Conservation (phyloP, 2,329 filamentous ascomycete species). For the Colletotrichum sp. region DNA sequence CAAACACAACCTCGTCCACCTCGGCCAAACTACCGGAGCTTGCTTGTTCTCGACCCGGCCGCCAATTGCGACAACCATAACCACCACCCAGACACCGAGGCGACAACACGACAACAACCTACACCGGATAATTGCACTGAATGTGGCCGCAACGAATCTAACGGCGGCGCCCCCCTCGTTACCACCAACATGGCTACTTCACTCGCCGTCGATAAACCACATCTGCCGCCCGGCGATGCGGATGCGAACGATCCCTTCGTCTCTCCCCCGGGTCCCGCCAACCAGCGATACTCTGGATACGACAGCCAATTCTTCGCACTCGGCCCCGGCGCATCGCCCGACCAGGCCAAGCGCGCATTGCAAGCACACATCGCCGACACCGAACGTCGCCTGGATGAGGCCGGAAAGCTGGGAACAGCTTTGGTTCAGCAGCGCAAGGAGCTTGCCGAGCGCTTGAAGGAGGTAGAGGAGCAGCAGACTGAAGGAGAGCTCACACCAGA, state of each 20-base stretch:
- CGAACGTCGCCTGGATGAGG: constrained; percentile 88
- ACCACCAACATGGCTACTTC: constrained; percentile 46
- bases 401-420: constrained; percentile 85
- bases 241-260: constrained; percentile 63
- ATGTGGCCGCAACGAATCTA: constrained; percentile 16
- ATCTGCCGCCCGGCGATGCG: constrained; percentile 41
- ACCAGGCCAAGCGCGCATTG: constrained; percentile 85
- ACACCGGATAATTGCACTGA: constrained; percentile 6
- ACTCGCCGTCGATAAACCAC: constrained; percentile 45
- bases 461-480: constrained; percentile 79
- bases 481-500: constrained; percentile 84
- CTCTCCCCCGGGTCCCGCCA: constrained; percentile 47
- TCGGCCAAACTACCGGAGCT: not conserved
- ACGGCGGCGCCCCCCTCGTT: constrained; percentile 19
- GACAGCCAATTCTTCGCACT: constrained; percentile 81
- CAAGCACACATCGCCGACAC: constrained; percentile 94
- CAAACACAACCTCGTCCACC: not conserved
- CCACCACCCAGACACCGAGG: not conserved
- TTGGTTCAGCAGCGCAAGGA: constrained; percentile 87
- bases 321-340: constrained; percentile 78
- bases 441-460: constrained; percentile 79
- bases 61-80: not conserved
- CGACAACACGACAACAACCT: not conserved
- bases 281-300: constrained; percentile 81
- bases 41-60: not conserved